phyloP scores from a whole-genome alignment of 225 moss, liverwort and hornwort species.

The Pseudoscleropodium purum region DNA sequence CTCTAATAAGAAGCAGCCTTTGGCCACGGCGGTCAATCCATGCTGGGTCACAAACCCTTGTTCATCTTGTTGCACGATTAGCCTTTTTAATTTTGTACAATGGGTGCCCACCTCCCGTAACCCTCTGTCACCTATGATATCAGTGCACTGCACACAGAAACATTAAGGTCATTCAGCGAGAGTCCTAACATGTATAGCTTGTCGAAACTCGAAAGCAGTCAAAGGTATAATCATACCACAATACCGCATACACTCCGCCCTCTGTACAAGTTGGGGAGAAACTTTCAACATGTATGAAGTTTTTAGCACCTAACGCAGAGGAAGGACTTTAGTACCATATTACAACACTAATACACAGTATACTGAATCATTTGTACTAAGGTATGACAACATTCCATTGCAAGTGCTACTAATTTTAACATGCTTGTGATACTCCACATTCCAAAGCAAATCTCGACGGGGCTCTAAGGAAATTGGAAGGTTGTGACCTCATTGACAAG shows the following conservation, averaged over 20 bases:
- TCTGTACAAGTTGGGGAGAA: not conserved
- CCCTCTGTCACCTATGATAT: constrained; percentile 48
- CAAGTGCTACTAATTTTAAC: not conserved
- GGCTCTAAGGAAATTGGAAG: not conserved
- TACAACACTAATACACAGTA: not conserved
- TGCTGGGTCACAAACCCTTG: constrained; percentile 47
- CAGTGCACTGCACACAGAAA: constrained; percentile 31
- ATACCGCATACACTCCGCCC: not conserved
- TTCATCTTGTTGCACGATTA: constrained; percentile 50
- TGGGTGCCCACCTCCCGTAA: constrained; percentile 28
- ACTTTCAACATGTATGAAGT: not conserved
- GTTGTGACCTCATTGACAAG: not conserved
- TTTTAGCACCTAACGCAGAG: not conserved
- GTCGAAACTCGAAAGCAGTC: not conserved
- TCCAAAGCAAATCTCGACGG: not conserved
- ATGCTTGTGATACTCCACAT: not conserved
- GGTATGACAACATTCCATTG: not conserved
- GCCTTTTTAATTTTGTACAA: constrained; percentile 28
- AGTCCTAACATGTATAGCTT: not conserved
- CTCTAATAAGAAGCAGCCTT: constrained; percentile 42
- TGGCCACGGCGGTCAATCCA: constrained; percentile 40
- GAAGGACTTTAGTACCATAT: not conserved
- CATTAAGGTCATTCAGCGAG: not conserved
- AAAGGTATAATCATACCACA: not conserved
- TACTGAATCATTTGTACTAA: no score